phyloP scores from a whole-genome alignment of 306 rosid genomes.

The Hippophae gyantsensis region DNA sequence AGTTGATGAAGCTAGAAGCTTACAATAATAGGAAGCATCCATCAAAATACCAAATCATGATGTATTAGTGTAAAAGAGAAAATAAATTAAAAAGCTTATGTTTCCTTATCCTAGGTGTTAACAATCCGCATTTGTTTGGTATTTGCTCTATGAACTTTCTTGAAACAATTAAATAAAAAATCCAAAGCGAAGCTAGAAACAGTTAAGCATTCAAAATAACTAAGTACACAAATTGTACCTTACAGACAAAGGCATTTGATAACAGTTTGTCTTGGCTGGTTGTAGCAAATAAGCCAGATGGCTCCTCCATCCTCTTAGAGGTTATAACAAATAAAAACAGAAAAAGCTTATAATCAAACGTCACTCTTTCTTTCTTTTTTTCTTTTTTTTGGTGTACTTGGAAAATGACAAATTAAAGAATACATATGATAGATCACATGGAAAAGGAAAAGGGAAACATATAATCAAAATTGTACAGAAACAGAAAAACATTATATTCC shows the following conservation, averaged over 20 bases:
- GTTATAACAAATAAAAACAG: slow-evolving; percentile 10
- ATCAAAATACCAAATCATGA: too few species aligned
- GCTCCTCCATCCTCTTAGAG: slow-evolving; percentile 28
- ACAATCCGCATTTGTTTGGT: too few species aligned
- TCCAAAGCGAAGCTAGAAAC: background rate
- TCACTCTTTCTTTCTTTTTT: background rate
- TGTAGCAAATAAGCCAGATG: slow-evolving; percentile 17
- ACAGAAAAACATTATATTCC: background rate
- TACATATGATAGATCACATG: too few species aligned
- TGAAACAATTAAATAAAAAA: too few species aligned
- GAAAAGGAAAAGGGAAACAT: too few species aligned
- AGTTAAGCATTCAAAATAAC: background rate
- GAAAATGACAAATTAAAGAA: background rate
- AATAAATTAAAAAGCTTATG: too few species aligned
- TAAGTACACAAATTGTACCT: slow-evolving; percentile 22
- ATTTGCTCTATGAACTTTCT: too few species aligned
- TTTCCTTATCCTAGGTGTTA: too few species aligned
- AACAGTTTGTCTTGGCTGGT: slow-evolving; percentile 29
- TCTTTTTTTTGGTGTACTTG: background rate
- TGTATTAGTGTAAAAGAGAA: too few species aligned
- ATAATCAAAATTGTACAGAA: too few species aligned
- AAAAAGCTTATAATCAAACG: background rate
- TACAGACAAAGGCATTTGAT: slow-evolving; percentile 26
- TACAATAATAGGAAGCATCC: background rate
- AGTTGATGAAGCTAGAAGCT: slow-evolving; percentile 45